Percentiles rank a stretch among this genome's conserved stretches.
Evolutionary conservation across 495 filamentous ascomycete species (phyloP).

Genomic region (Trichoderma gamsii): DNA sequence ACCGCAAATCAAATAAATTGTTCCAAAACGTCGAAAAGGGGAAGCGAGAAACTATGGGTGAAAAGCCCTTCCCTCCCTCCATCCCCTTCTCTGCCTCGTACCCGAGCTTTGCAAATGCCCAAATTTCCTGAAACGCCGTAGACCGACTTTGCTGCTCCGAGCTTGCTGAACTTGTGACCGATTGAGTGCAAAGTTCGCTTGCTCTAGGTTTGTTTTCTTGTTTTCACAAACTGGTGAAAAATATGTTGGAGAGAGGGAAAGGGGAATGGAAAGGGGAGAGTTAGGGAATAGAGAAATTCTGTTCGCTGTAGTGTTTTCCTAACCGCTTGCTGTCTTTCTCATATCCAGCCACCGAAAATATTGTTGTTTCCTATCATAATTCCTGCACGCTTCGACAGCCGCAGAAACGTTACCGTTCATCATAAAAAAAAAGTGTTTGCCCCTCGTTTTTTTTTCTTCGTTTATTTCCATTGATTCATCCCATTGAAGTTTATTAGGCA

Average conservation of each 20-base stretch:
- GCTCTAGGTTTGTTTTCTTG: background rate
- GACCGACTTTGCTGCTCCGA: constrained; percentile 12
- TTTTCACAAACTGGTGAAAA: constrained; percentile 1
- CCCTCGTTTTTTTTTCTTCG: background rate
- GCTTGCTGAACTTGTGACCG: background rate
- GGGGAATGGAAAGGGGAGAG: background rate
- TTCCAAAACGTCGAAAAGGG: background rate
- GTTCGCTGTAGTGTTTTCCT: constrained; percentile 8
- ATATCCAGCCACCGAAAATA: background rate
- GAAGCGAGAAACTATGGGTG: constrained; percentile 4
- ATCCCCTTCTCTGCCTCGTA: background rate
- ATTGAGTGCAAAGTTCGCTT: background rate
- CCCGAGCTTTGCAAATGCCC: background rate
- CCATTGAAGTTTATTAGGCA: background rate
- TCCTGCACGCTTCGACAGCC: background rate
- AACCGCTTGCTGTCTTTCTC: constrained; percentile 8
- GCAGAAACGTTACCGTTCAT: background rate
- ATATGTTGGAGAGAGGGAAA: background rate
- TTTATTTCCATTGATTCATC: background rate
- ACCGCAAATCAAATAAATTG: background rate
- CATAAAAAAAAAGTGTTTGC: background rate
- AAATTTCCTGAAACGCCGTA: constrained; percentile 4
- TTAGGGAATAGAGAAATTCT: background rate
- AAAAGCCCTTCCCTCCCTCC: background rate
- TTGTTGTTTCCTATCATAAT: constrained; percentile 7